Evolutionary conservation across 2,329 filamentous ascomycete genomes (phyloP).

Genomic region (Plectosphaerella cucumerina): DNA sequence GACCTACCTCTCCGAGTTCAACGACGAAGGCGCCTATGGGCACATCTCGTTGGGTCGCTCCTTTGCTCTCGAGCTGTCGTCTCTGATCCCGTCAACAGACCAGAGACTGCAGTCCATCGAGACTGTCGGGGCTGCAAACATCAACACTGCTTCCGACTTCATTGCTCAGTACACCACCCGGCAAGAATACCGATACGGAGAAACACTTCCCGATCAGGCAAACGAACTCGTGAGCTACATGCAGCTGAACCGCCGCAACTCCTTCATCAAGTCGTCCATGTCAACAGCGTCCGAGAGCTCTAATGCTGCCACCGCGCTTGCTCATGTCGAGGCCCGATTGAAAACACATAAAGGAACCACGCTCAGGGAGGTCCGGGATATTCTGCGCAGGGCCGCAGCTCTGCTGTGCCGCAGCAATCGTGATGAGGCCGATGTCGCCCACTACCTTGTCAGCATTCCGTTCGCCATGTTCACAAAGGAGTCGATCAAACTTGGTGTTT

Average conservation of each 20-base stretch:
- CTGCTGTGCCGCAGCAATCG: conserved; percentile 74
- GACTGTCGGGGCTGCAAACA: conserved; percentile 63
- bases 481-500: conserved; percentile 91
- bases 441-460: conserved; percentile 87
- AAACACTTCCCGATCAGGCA: conserved; percentile 66
- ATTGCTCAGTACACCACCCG: conserved; percentile 95
- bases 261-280: conserved; percentile 47
- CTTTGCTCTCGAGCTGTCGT: conserved; percentile 90
- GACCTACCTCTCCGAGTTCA: conserved; percentile 92
- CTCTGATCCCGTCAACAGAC: conserved; percentile 78
- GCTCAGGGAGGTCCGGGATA: conserved; percentile 72
- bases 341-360: conserved; percentile 65
- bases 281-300: conserved; percentile 49
- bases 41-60: conserved; percentile 90
- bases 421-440: conserved; percentile 74
- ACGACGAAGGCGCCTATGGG: conserved; percentile 85
- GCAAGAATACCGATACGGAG: conserved; percentile 89
- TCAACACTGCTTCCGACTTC: conserved; percentile 94
- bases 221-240: conserved; percentile 61
- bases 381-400: conserved; percentile 78
- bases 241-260: conserved; percentile 47
- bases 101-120: conserved; percentile 82
- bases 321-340: conserved; percentile 69
- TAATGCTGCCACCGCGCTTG: conserved; percentile 61
- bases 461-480: conserved; percentile 92